Percentiles rank a stretch among this genome's conserved stretches.
These are phyloP conservation scores for Xanthoconium purpureum DNA, from an alignment of 768 basidiomycete species.

Conservation along the genomic window DNA sequence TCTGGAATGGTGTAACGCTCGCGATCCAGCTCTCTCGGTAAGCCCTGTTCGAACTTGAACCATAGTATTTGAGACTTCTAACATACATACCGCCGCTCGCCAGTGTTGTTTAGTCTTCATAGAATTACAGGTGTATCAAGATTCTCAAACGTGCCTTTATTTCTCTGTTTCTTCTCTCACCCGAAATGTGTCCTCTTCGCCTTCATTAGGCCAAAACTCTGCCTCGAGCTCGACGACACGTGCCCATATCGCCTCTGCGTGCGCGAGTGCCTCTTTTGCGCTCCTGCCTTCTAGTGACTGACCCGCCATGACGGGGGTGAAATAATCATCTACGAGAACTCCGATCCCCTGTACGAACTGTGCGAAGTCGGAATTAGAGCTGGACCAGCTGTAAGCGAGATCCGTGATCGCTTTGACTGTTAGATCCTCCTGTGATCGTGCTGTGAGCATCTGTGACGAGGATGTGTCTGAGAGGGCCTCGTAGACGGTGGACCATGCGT, in stretches of 20 bases:
- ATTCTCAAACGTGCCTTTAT: neutral
- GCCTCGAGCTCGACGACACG: conserved; percentile 60
- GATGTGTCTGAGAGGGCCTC: conserved; percentile 2
- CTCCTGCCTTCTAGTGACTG: conserved; percentile 17
- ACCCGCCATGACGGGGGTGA: conserved; percentile 35
- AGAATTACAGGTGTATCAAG: no score
- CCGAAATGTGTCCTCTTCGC: conserved; percentile 30
- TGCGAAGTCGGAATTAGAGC: conserved; percentile 47
- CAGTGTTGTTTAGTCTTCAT: no score
- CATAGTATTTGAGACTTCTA: no score
- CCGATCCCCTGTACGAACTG: conserved; percentile 51
- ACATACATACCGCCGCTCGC: no score
- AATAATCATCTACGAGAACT: conserved; percentile 42
- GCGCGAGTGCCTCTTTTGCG: conserved; percentile 13
- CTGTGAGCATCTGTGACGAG: neutral
- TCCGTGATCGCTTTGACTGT: conserved; percentile 35
- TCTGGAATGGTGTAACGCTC: no score
- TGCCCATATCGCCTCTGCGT: conserved; percentile 52
- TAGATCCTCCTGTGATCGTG: conserved; percentile 5
- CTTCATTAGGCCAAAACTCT: conserved; percentile 54
- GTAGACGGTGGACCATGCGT: conserved; percentile 59
- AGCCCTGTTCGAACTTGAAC: no score
- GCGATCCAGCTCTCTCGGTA: no score
- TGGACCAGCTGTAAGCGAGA: conserved; percentile 62
- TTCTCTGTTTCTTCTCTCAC: neutral